A percentile compares a stretch with the other conserved stretches of the same genome.
Evolutionary conservation across 2,329 filamentous ascomycete genomes (phyloP).

Genomic region (Fusarium euwallaceae): DNA sequence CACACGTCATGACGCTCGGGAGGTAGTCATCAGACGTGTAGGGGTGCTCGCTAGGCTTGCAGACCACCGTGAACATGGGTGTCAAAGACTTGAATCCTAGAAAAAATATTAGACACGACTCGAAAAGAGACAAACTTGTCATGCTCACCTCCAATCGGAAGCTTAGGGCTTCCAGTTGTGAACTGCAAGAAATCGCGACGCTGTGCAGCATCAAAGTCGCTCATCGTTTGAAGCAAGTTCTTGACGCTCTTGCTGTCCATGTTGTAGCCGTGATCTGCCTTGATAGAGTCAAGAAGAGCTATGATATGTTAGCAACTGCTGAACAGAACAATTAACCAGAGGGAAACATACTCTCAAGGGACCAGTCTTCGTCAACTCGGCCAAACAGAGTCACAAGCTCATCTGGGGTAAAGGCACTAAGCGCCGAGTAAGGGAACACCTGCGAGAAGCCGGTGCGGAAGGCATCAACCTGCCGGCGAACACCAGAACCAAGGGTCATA

Average conservation of each 20-base stretch:
- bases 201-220: conserved; percentile 79
- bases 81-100: conserved; percentile 95
- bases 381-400: conserved; percentile 97
- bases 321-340: background rate
- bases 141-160: conserved; percentile 92
- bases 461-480: conserved; percentile 89
- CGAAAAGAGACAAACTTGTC: background rate
- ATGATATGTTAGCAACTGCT: conserved; percentile 23
- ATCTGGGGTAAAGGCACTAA: conserved; percentile 93
- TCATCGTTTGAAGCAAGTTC: conserved; percentile 95
- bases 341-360: conserved; percentile 84
- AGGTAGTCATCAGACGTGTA: conserved; percentile 96
- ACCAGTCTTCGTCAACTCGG: conserved; percentile 94
- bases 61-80: conserved; percentile 98
- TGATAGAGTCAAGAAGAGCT: conserved; percentile 98
- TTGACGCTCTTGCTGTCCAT: conserved; percentile 97
- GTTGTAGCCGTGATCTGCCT: conserved; percentile 98
- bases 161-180: conserved; percentile 96
- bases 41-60: conserved; percentile 96
- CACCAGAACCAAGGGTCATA: conserved; percentile 89
- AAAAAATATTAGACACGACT: conserved; percentile 48
- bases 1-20: conserved; percentile 99
- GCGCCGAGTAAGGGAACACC: conserved; percentile 93
- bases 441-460: conserved; percentile 93
- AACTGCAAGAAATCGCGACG: conserved; percentile 97